Evolutionary conservation across 805 yeast genomes (phyloP).

Genomic region (Sungouiella blattae): DNA sequence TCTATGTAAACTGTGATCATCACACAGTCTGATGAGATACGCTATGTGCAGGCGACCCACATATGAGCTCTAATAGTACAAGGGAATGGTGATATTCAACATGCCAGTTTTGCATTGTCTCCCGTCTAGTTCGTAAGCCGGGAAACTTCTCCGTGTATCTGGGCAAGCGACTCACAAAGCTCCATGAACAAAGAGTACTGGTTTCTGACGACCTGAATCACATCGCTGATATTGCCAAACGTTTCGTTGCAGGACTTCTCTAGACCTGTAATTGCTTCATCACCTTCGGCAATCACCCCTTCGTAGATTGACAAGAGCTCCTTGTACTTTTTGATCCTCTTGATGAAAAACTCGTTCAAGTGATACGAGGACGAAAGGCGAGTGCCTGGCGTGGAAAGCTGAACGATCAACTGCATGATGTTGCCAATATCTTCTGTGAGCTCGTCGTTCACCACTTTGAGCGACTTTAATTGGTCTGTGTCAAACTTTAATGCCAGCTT

Average conservation of each 20-base stretch:
- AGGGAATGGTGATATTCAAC: too few species aligned
- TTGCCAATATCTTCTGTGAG: constrained; percentile 48
- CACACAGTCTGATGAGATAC: too few species aligned
- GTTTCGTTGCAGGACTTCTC: constrained; percentile 38
- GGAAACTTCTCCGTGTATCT: constrained; percentile 46
- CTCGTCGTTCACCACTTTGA: constrained; percentile 38
- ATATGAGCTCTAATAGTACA: too few species aligned
- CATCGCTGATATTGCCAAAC: constrained; percentile 38
- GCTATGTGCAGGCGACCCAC: too few species aligned
- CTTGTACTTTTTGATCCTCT: constrained; percentile 49
- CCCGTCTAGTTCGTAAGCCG: not conserved
- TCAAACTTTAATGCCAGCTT: constrained; percentile 60
- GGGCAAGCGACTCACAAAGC: constrained; percentile 69
- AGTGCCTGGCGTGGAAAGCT: constrained; percentile 51
- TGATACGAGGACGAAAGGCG: constrained; percentile 53
- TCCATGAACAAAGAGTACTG: constrained; percentile 74
- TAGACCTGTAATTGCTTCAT: constrained; percentile 45
- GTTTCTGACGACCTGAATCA: constrained; percentile 60
- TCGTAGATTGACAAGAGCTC: constrained; percentile 54
- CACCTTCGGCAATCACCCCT: constrained; percentile 58
- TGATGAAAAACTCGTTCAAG: constrained; percentile 52
- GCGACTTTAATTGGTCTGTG: constrained; percentile 30
- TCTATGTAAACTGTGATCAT: too few species aligned
- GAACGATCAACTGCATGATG: constrained; percentile 52
- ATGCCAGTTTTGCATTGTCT: not conserved